These are phyloP conservation scores for button mushroom (Agaricus bisporus) DNA, from an alignment of 768 basidiomycete genomes.

Conservation along the genomic window DNA sequence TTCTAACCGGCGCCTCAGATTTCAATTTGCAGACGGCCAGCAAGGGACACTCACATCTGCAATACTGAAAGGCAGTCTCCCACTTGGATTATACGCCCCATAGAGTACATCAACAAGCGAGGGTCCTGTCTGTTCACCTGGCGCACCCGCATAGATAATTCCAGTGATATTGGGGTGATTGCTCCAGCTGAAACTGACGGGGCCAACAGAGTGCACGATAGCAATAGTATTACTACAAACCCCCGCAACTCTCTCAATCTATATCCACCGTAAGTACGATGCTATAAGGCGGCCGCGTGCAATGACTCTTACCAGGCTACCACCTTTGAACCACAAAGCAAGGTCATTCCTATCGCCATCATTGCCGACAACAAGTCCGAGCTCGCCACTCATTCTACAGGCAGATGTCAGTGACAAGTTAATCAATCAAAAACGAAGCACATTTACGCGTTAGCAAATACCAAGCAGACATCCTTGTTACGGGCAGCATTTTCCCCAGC, in stretches of 20 bases:
- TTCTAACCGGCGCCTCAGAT: conserved; percentile 18
- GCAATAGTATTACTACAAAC: conserved; percentile 76
- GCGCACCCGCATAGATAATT: conserved; percentile 48
- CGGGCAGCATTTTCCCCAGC: conserved; percentile 32
- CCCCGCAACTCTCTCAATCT: conserved; percentile 54
- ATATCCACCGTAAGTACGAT: conserved; percentile 21
- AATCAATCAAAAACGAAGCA: neutral
- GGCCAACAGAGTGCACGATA: conserved; percentile 73
- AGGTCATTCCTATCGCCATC: conserved; percentile 55
- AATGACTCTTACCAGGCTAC: conserved; percentile 30
- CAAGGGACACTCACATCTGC: conserved; percentile 41
- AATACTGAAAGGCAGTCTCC: conserved; percentile 68
- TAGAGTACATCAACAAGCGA: conserved; percentile 73
- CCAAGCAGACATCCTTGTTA: conserved; percentile 51
- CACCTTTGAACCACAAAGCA: conserved; percentile 51
- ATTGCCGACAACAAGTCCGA: conserved; percentile 55
- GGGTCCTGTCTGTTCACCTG: conserved; percentile 76
- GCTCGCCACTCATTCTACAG: conserved; percentile 42
- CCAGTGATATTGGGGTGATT: conserved; percentile 68
- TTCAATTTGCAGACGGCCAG: neutral
- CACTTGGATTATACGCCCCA: conserved; percentile 71
- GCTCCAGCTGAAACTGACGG: conserved; percentile 69
- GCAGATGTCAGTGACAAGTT: neutral
- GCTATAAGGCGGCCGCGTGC: neutral
- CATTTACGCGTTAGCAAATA: conserved; percentile 51